Evolutionary conservation across 75 land plant genomes (phyloP).

Genomic region (Adiantum capillusveneris): DNA sequence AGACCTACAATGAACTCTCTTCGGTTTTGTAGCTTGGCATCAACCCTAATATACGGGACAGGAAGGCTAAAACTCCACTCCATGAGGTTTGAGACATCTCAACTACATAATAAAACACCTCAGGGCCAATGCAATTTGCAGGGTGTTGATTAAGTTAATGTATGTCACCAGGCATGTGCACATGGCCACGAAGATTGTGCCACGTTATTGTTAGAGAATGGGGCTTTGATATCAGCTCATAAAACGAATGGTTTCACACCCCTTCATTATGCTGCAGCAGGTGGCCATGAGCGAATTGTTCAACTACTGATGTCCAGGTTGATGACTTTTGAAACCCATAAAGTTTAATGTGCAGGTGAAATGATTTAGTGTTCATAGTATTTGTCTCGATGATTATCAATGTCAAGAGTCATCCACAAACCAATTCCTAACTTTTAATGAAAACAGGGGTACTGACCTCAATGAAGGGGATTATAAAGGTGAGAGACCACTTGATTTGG

Average conservation of each 20-base stretch:
- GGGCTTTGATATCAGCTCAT: constrained; percentile 30
- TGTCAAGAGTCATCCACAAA: background rate
- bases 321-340: too few relatives aligned
- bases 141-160: background rate
- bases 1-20: background rate
- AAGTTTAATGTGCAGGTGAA: background rate
- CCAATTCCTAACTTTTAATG: background rate
- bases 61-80: constrained; percentile 31
- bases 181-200: constrained; percentile 34
- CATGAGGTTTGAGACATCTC: constrained; percentile 36
- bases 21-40: constrained; percentile 19
- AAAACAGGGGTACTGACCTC: constrained; percentile 32
- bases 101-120: background rate
- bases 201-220: constrained; percentile 23
- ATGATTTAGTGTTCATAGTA: background rate
- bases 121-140: background rate
- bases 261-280: constrained; percentile 41
- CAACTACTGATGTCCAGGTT: constrained; percentile 30
- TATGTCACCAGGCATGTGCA: constrained; percentile 27
- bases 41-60: constrained; percentile 31
- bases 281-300: constrained; percentile 30
- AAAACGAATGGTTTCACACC: constrained; percentile 49
- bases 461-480: constrained; percentile 38
- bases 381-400: too few relatives aligned
- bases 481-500: constrained; percentile 34